These are phyloP conservation scores for Madurella mycetomatis DNA, from an alignment of 2,329 filamentous ascomycete genomes.

Conservation along the genomic window DNA sequence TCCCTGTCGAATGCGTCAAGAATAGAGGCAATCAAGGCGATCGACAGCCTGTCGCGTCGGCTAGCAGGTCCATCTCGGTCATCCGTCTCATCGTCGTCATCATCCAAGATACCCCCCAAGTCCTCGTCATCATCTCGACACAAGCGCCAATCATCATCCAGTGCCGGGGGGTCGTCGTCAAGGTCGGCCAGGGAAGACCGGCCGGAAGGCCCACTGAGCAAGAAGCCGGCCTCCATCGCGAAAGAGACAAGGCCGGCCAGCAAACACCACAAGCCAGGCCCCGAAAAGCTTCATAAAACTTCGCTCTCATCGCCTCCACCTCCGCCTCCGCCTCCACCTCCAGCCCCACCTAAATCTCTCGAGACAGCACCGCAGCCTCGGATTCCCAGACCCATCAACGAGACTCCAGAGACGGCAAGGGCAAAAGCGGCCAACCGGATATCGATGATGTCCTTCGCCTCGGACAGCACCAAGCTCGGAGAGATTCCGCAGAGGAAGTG, in stretches of 20 bases:
- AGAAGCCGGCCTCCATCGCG: background rate
- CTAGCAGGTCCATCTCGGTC: constrained; percentile 26
- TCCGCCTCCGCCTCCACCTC: background rate
- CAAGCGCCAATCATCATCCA: constrained; percentile 5
- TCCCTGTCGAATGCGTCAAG: constrained; percentile 45
- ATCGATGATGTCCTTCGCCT: constrained; percentile 31
- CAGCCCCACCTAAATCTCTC: background rate
- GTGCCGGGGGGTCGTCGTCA: background rate
- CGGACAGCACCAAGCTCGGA: constrained; percentile 34
- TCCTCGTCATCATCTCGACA: constrained; percentile 6
- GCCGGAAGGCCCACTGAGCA: background rate
- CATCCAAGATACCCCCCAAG: constrained; percentile 13
- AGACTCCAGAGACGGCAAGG: background rate
- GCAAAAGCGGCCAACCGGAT: constrained; percentile 23
- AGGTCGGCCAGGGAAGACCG: background rate
- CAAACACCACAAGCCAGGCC: background rate
- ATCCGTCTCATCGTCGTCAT: constrained; percentile 18
- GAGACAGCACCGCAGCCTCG: background rate
- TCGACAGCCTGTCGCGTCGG: constrained; percentile 42
- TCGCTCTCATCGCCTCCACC: background rate
- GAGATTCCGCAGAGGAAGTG: constrained; percentile 32
- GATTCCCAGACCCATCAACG: background rate
- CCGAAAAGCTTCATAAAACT: constrained; percentile 1
- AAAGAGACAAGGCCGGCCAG: constrained; percentile 1
- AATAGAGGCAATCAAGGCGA: constrained; percentile 45